These are phyloP conservation scores for Willaertia magna DNA, from an alignment of 208 protist species.

Conservation along the genomic window DNA sequence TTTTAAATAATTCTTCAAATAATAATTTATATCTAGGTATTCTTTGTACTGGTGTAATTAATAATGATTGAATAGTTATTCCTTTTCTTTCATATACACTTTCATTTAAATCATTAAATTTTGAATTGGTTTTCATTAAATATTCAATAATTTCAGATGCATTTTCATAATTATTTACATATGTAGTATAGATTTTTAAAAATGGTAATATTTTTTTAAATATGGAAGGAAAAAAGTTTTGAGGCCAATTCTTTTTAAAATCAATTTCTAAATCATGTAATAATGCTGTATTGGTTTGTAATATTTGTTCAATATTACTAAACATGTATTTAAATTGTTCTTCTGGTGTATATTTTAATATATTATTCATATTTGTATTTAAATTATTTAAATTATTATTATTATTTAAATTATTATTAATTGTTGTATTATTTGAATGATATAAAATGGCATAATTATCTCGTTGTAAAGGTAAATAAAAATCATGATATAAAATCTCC, in stretches of 20 bases:
- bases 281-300: constrained; percentile 15
- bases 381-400: neutral
- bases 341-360: neutral
- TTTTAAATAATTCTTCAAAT: constrained; percentile 24
- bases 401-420: neutral
- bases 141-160: neutral
- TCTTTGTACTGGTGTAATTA: constrained; percentile 30
- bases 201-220: neutral
- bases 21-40: constrained; percentile 33
- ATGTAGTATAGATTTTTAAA: constrained; percentile 17
- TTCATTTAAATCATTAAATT: neutral
- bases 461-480: neutral
- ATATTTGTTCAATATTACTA: constrained; percentile 21
- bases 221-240: constrained; percentile 1
- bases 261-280: constrained; percentile 11
- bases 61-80: neutral
- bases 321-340: constrained; percentile 21
- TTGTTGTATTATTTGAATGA: neutral
- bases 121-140: neutral
- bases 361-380: too few relatives aligned
- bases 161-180: constrained; percentile 1
- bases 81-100: neutral
- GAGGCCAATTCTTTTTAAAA: neutral
- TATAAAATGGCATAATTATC: neutral
- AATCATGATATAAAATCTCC: neutral